These are phyloP conservation scores for Tolypocladium cylindrosporum DNA, from an alignment of 2,329 filamentous ascomycete genomes.

Conservation along the genomic window DNA sequence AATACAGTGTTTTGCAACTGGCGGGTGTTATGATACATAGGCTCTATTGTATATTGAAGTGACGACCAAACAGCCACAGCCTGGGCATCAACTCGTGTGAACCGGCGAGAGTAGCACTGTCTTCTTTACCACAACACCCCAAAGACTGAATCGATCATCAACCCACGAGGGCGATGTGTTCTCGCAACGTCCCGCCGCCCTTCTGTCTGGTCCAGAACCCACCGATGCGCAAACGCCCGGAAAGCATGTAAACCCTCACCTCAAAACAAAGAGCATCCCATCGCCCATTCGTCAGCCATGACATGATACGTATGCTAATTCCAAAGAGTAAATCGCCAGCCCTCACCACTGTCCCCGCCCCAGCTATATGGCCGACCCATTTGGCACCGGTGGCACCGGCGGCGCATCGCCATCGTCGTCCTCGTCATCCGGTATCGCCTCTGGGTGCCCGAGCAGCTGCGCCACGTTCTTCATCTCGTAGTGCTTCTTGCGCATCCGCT, in stretches of 20 bases:
- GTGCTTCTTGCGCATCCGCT: constrained; percentile 86
- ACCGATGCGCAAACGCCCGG: background rate
- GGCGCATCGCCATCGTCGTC: constrained; percentile 25
- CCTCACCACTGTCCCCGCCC: background rate
- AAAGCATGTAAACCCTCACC: background rate
- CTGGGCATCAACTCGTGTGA: background rate
- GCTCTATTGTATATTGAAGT: background rate
- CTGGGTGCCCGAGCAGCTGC: constrained; percentile 68
- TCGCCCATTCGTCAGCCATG: background rate
- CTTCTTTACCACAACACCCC: background rate
- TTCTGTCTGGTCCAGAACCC: background rate
- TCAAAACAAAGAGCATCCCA: constrained; percentile 7
- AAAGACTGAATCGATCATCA: background rate
- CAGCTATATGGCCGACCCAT: constrained; percentile 15
- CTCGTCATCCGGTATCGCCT: constrained; percentile 53
- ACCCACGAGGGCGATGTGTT: background rate
- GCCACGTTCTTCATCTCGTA: constrained; percentile 98
- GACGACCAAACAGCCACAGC: background rate
- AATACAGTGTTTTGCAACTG: background rate
- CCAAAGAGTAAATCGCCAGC: background rate
- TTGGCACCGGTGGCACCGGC: constrained; percentile 35
- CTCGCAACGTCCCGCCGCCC: background rate
- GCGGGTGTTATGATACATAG: background rate
- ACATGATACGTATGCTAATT: background rate
- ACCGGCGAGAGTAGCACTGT: background rate